Evolutionary conservation across 768 basidiomycete genomes (phyloP).

Genomic region (Calocybe indica): DNA sequence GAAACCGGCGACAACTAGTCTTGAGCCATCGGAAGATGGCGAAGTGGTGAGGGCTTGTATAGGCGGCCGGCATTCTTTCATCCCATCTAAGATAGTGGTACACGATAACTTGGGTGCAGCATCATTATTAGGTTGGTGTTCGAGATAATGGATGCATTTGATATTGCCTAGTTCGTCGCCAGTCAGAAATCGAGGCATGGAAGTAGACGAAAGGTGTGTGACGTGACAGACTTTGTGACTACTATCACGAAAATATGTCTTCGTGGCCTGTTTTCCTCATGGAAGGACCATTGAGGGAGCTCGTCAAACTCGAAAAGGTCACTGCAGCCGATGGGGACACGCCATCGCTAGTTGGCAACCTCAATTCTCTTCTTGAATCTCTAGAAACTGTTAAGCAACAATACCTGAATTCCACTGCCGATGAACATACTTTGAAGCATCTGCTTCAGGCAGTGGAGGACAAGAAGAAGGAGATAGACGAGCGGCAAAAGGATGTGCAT

Average conservation of each 20-base stretch:
- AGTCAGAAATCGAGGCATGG: constrained; percentile 58
- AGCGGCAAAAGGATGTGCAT: constrained; percentile 86
- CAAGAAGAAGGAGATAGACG: constrained; percentile 81
- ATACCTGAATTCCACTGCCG: constrained; percentile 40
- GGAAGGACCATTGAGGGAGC: constrained; percentile 75
- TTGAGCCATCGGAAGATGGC: constrained; percentile 17
- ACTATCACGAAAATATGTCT: not conserved
- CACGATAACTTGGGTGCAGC: too few species aligned
- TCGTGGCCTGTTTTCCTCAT: constrained; percentile 28
- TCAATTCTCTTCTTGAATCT: constrained; percentile 58
- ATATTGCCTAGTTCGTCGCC: constrained; percentile 80
- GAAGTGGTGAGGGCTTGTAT: constrained; percentile 26
- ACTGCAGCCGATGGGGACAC: constrained; percentile 49
- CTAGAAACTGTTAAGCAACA: constrained; percentile 52
- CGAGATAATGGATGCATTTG: constrained; percentile 48
- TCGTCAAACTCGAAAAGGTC: constrained; percentile 68
- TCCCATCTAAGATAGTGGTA: too few species aligned
- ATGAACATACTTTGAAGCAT: constrained; percentile 41
- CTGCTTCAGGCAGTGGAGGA: constrained; percentile 57
- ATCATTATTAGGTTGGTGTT: constrained; percentile 18
- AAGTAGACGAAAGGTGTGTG: constrained; percentile 1
- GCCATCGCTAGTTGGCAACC: constrained; percentile 48
- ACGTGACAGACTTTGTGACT: not conserved
- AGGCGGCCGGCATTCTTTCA: constrained; percentile 24
- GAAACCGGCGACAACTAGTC: constrained; percentile 51